phyloP scores from a whole-genome alignment of 129 eudicot species.

The Arctium lappa region DNA sequence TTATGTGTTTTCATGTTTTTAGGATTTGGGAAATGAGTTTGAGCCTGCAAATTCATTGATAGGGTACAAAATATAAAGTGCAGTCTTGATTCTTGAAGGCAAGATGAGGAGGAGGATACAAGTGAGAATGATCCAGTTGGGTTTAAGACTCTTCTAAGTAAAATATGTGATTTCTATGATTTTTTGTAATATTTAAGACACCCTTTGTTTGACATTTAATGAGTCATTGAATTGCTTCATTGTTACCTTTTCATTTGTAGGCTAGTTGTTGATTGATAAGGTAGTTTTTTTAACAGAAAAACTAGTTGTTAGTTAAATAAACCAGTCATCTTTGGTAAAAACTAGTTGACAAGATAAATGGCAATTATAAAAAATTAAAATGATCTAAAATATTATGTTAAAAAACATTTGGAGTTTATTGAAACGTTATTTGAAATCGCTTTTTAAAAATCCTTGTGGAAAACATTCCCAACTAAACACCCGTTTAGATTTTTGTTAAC shows the following conservation, averaged over 20 bases:
- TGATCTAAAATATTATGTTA: not conserved
- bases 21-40: conserved; percentile 18
- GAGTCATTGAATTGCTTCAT: not conserved
- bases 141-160: conserved; percentile 20
- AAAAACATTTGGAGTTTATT: no score
- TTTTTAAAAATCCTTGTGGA: no score
- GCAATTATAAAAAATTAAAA: not conserved
- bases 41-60: conserved; percentile 16
- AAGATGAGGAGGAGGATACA: not conserved
- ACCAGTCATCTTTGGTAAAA: not conserved
- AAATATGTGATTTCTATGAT: conserved; percentile 24
- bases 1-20: not conserved
- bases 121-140: conserved; percentile 21
- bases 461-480: no score
- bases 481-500: no score
- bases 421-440: no score
- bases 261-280: not conserved
- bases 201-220: conserved; percentile 15
- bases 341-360: not conserved
- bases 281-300: not conserved
- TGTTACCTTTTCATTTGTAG: not conserved
- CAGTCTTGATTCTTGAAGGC: conserved; percentile 5
- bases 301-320: no score
- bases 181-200: conserved; percentile 16
- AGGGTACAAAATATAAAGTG: conserved; percentile 11